phyloP scores from a whole-genome alignment of 805 yeast species.

The Suhomyces faveliae region DNA sequence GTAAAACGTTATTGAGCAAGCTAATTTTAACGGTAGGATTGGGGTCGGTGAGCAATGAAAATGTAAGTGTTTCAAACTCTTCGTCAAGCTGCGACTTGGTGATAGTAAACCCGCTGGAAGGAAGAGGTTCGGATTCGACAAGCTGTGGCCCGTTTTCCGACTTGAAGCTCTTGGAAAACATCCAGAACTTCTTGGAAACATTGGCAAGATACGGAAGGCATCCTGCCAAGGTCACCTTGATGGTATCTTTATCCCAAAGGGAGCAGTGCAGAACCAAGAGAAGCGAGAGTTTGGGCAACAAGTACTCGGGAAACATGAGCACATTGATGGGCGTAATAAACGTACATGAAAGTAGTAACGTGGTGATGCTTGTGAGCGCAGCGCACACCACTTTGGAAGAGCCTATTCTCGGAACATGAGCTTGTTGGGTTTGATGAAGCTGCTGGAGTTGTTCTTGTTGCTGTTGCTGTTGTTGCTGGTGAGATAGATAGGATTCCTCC shows the following conservation, averaged over 20 bases:
- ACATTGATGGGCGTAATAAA: conserved; percentile 72
- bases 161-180: conserved; percentile 54
- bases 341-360: conserved; percentile 61
- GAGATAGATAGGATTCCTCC: conserved; percentile 10
- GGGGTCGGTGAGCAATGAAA: conserved; percentile 66
- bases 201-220: conserved; percentile 73
- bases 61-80: conserved; percentile 65
- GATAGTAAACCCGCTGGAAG: conserved; percentile 13
- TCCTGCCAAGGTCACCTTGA: conserved; percentile 67
- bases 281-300: conserved; percentile 61
- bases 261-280: conserved; percentile 30
- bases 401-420: conserved; percentile 16
- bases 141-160: not conserved
- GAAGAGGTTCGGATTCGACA: not conserved
- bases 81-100: conserved; percentile 46
- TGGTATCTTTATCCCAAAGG: conserved; percentile 18
- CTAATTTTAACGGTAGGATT: conserved; percentile 67
- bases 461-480: conserved; percentile 1
- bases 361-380: conserved; percentile 65
- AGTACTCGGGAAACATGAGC: conserved; percentile 75
- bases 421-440: not conserved
- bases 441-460: not conserved
- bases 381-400: conserved; percentile 63
- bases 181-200: conserved; percentile 60
- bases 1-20: conserved; percentile 66